A percentile compares a stretch with the other conserved stretches of the same genome.
Conservation (phyloP, 2,329 filamentous ascomycete species). For the Amylocarpus encephaloides region DNA sequence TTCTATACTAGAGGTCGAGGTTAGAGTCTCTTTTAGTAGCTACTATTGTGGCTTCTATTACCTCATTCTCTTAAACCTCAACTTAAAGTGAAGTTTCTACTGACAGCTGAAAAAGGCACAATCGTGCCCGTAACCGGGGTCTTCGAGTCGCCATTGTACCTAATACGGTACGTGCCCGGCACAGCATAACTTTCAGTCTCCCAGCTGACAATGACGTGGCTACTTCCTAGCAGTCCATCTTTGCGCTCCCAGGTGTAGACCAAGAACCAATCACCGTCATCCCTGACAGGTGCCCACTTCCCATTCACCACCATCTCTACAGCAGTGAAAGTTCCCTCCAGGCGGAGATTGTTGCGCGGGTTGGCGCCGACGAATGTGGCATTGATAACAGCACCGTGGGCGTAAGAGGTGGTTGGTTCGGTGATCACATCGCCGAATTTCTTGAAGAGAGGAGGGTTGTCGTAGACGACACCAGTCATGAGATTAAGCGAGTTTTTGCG, state of each 20-base stretch:
- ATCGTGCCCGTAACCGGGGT: slow-evolving; percentile 51
- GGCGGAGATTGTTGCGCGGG: slow-evolving; percentile 77
- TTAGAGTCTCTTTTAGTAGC: too few species aligned
- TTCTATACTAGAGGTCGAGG: too few species aligned
- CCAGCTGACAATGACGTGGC: slow-evolving; percentile 75
- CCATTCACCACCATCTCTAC: slow-evolving; percentile 56
- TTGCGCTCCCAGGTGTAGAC: slow-evolving; percentile 74
- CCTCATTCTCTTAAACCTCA: not conserved
- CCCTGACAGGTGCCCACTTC: slow-evolving; percentile 59
- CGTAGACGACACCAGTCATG: slow-evolving; percentile 72
- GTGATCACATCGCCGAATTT: slow-evolving; percentile 62
- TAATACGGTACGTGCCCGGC: slow-evolving; percentile 66
- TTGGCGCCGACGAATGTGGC: slow-evolving; percentile 80
- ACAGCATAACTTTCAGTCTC: slow-evolving; percentile 58
- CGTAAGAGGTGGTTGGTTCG: slow-evolving; percentile 48
- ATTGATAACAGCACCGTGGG: slow-evolving; percentile 53
- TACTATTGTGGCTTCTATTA: too few species aligned
- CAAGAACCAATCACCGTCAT: slow-evolving; percentile 78
- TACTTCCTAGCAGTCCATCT: slow-evolving; percentile 63
- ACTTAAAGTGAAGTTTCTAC: not conserved
- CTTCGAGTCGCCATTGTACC: slow-evolving; percentile 83
- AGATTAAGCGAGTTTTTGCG: slow-evolving; percentile 69
- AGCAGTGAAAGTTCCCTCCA: slow-evolving; percentile 70
- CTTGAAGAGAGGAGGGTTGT: slow-evolving; percentile 58
- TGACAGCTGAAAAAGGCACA: slow-evolving; percentile 59